phyloP scores from a whole-genome alignment of 495 filamentous ascomycete genomes.

The Penicillium crystallinum region DNA sequence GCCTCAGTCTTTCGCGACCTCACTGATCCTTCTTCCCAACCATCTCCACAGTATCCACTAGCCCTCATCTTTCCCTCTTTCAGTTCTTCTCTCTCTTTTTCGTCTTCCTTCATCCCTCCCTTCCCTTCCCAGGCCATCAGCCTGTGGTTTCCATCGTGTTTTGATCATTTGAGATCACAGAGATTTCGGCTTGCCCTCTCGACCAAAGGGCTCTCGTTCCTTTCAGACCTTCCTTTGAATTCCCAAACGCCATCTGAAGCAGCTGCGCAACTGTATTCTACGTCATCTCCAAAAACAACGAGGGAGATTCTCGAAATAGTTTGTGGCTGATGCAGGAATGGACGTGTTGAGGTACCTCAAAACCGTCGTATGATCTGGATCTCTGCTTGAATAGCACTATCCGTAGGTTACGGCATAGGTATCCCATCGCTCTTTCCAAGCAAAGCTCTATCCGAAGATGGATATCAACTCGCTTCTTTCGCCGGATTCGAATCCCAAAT shows the following conservation, averaged over 20 bases:
- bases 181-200: background rate
- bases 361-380: constrained; percentile 31
- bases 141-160: constrained; percentile 16
- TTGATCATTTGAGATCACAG: background rate
- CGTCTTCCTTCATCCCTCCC: constrained; percentile 17
- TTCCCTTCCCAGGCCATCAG: constrained; percentile 17
- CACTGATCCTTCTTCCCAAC: constrained; percentile 6
- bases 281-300: constrained; percentile 5
- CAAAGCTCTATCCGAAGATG: constrained; percentile 40
- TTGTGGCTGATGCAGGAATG: constrained; percentile 37
- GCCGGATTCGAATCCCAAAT: constrained; percentile 54
- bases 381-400: constrained; percentile 25
- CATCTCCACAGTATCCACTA: constrained; percentile 38
- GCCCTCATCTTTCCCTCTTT: constrained; percentile 28
- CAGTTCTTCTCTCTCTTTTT: constrained; percentile 18
- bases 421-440: constrained; percentile 1
- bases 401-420: constrained; percentile 9
- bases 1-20: background rate
- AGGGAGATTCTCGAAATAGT: constrained; percentile 18
- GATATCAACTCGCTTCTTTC: constrained; percentile 71
- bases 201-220: background rate
- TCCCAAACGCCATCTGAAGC: background rate
- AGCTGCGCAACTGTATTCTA: constrained; percentile 5
- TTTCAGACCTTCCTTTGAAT: background rate
- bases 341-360: constrained; percentile 37